Percentiles rank a stretch among this genome's conserved stretches.
phyloP scores from a whole-genome alignment of 176 grass and related monocot genomes.

The Carex cristatella region DNA sequence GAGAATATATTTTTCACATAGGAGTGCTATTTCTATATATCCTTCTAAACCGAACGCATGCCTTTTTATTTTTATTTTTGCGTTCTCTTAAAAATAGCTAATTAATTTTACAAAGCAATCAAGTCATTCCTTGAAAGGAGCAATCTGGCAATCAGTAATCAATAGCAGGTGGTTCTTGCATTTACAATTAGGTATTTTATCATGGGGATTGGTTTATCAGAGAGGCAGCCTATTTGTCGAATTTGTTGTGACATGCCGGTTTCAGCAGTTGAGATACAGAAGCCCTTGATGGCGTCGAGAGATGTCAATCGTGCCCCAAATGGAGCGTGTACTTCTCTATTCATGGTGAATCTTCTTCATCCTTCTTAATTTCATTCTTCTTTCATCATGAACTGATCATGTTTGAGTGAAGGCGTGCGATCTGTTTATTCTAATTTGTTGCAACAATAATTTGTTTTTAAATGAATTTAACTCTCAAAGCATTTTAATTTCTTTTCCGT shows the following conservation, averaged over 20 bases:
- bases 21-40: background rate
- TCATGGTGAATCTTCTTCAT: background rate
- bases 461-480: too few species aligned
- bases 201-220: background rate
- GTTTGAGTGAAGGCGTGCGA: too few species aligned
- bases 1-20: background rate
- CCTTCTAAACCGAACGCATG: background rate
- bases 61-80: background rate
- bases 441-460: background rate
- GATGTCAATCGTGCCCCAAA: background rate
- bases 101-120: background rate
- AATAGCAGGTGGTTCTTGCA: background rate
- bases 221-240: background rate
- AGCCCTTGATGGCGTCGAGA: too few species aligned
- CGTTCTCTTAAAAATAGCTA: constrained; percentile 10
- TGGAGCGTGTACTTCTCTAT: background rate
- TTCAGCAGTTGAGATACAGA: background rate
- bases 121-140: background rate
- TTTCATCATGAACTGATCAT: background rate
- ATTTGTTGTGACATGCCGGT: background rate
- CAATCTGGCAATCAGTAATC: background rate
- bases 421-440: background rate
- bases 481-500: too few species aligned
- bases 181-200: background rate
- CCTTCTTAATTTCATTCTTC: background rate